Evolutionary conservation across 2,329 filamentous ascomycete species (phyloP), one percentile per base, ranked within the genome.

Genomic region (Penicillium sp.): DNA sequence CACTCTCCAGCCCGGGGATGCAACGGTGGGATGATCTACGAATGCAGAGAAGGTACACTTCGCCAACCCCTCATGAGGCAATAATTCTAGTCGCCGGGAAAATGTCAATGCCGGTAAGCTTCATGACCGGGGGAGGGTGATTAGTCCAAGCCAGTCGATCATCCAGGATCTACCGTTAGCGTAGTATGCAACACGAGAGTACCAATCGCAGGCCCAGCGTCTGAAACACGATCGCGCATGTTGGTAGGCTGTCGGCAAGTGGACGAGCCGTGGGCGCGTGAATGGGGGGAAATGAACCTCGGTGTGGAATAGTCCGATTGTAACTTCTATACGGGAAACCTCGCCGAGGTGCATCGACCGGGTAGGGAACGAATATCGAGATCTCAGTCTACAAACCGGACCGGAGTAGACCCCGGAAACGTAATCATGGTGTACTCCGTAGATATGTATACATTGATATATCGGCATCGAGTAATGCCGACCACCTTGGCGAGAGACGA

Each of bases 11-110:
- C 41, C 39, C 41, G 18, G 13, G 43, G 41, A 62, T 60, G 59
- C 50, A 58, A 60, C 59, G 41, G 59, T 62, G 36, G 38, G 48
- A 59, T 60, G 55, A 62, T 61, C 56, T 58, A 52, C 49, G 35
- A 33, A 13, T 35, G 38, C 18, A 30, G 7, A 41, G 27, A 40
- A 28, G 8, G 13, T 25, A 28, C n/a, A 20, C 22, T 36, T 11
- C 13, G 7, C 16, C 11, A 39, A 40, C 45, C 45, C 39, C 33
- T 16, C 39, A 27, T 16, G 14, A 36, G 3, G 27, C 8, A 8
- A 14, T 13, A 20, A 50, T 47, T 50, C 48, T 27, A 44, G 46
- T 52, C 50, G 33, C 11, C 31, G 35, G 54, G 46, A 42, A 57
- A 16, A 51, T 47, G 11, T 38, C 44, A 55, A 51, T 57, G 36